Conservation (phyloP, 2,329 filamentous ascomycete genomes). For the Aspergillus awamori region DNA sequence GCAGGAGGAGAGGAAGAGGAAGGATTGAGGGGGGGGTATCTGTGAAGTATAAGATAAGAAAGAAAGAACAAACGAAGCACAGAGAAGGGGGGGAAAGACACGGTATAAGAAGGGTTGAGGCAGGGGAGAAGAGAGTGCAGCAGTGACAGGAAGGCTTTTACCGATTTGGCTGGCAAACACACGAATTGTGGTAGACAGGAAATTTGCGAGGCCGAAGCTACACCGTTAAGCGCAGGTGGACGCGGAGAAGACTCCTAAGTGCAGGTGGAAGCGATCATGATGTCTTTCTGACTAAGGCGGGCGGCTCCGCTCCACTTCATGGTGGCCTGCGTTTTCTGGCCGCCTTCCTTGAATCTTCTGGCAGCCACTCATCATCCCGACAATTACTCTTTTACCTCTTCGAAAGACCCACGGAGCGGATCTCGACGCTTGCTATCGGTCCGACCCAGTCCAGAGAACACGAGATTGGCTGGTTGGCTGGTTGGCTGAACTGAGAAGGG, state of each 20-base stretch:
- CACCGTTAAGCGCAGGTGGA: neutral
- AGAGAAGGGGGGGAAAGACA: neutral
- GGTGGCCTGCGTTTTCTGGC: too few species aligned
- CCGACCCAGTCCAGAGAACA: neutral
- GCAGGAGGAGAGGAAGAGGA: constrained; percentile 1
- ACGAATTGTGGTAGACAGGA: constrained; percentile 5
- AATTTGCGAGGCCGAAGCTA: constrained; percentile 5
- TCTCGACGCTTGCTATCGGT: constrained; percentile 13
- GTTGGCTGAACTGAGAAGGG: neutral
- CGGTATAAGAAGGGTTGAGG: constrained; percentile 21
- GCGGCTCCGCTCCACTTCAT: neutral
- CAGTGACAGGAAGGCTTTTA: neutral
- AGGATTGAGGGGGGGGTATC: neutral
- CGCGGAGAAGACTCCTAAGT: constrained; percentile 30
- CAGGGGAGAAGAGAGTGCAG: neutral
- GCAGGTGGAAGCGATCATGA: constrained; percentile 32
- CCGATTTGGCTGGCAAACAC: neutral
- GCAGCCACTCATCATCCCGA: constrained; percentile 1
- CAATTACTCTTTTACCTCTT: constrained; percentile 8
- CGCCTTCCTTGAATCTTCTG: neutral
- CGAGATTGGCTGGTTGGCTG: neutral
- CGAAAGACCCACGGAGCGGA: neutral
- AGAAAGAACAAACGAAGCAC: neutral
- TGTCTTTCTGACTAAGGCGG: constrained; percentile 9
- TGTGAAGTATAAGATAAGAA: neutral